Conservation (phyloP, 441 rosid genomes). For the Monsonia emarginata region DNA sequence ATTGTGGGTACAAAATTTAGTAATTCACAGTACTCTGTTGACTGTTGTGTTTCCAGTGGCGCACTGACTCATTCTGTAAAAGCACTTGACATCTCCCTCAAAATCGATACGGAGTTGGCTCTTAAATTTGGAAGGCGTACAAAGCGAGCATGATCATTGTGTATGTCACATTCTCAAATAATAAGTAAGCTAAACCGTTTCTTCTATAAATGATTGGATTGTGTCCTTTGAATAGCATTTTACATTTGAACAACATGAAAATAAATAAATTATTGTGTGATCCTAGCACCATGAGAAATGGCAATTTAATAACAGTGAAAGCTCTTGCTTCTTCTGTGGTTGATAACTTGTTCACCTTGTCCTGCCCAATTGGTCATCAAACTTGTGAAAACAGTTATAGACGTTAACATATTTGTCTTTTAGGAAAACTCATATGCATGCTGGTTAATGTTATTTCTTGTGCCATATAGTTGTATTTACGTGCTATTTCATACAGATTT, state of each 20-base stretch:
- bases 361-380: background rate
- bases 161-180: background rate
- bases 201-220: background rate
- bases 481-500: background rate
- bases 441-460: too few relatives aligned
- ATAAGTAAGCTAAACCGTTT: background rate
- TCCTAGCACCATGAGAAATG: too few relatives aligned
- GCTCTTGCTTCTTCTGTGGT: too few relatives aligned
- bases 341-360: too few relatives aligned
- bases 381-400: background rate
- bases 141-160: slow-evolving; percentile 50
- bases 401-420: background rate
- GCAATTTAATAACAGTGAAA: too few relatives aligned
- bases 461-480: background rate
- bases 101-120: slow-evolving; percentile 83
- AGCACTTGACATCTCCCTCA: slow-evolving; percentile 84
- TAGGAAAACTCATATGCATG: background rate
- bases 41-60: slow-evolving; percentile 51
- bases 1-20: background rate
- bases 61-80: slow-evolving; percentile 84
- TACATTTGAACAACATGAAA: too few relatives aligned
- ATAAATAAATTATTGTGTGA: background rate
- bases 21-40: background rate
- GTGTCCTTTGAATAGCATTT: too few relatives aligned
- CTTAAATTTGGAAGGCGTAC: slow-evolving; percentile 83